Base-by-base conservation (phyloP, 352 stramenopile species). In the Phytopythium helicoides region DNA sequence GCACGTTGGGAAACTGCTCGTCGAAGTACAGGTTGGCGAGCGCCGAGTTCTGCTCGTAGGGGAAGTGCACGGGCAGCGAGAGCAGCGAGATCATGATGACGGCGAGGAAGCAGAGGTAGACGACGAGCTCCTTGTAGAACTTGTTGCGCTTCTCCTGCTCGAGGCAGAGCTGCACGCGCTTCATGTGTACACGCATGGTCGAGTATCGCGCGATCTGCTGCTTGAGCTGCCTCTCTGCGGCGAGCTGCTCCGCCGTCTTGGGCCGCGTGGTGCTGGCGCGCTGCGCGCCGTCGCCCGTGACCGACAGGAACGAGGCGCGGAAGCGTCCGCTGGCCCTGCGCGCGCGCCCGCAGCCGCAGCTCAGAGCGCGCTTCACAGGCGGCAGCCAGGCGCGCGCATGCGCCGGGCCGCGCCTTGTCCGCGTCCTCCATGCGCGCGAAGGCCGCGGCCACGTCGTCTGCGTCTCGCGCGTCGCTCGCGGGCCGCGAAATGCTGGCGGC, bases 151-250 rank as follows among this genome's bases (percentile, higher is more conserved):
- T 90, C 59, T 89, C 81, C 50, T 90, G 78, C 58, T 92, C 79
- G 22, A 90, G 66, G 50, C 76, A 86, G 34, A 89, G 60, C 56
- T 90, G 81, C 65, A 90, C 81, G 54, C 80, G 76, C 58, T 89
- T 92, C 79, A 92, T 90, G 66, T 92, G 76, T 46, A 92, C 76
- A 33, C 81, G 74, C 79, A 89, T 89, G n/a, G 62, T 90, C 47
- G 79, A 89, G 65, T 87, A 90, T 53, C 81, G 59, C 16, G 71
- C 70, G 36, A 89, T 77, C 49, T 89, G 66, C 41, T 78, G 57
- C 42, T 84, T 74, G 7, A 87, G 47, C 19, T 63, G 68, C 21
- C 65, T 63, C 23, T 68, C 58, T 1, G 72, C 67, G 12, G 61
- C 49, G 3, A 81, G 31, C 52, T 82, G 69, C 35, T 81, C 75